Conservation (phyloP, 306 rosid species). For the Alnus rubra region DNA sequence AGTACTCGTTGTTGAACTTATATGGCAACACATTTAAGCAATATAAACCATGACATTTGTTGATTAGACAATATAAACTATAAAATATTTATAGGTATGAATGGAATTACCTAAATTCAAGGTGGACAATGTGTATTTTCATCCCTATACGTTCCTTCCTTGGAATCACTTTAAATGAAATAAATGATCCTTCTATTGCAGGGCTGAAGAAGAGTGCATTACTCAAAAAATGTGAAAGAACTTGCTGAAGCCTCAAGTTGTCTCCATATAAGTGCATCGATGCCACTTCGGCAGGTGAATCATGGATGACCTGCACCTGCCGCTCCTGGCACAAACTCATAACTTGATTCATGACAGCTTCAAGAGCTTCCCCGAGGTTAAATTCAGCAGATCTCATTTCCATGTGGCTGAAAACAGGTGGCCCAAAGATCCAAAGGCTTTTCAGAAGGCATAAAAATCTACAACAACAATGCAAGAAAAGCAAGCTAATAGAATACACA, state of each 20-base stretch:
- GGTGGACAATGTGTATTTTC: slow-evolving; percentile 41
- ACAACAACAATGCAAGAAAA: background rate
- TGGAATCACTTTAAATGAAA: slow-evolving; percentile 28
- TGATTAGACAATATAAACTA: background rate
- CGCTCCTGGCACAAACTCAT: slow-evolving; percentile 41
- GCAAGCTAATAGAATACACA: background rate
- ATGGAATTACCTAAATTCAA: slow-evolving; percentile 37
- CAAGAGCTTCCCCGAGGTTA: slow-evolving; percentile 41
- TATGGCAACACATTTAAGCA: background rate
- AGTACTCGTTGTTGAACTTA: background rate
- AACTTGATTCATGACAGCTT: slow-evolving; percentile 34
- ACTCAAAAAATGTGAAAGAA: slow-evolving; percentile 39
- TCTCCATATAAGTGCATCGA: slow-evolving; percentile 44
- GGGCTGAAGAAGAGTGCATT: slow-evolving; percentile 36
- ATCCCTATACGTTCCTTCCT: slow-evolving; percentile 38
- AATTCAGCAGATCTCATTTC: slow-evolving; percentile 37
- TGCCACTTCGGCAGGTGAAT: slow-evolving; percentile 38
- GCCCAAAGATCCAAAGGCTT: slow-evolving; percentile 15
- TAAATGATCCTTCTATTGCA: slow-evolving; percentile 26
- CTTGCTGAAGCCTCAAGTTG: slow-evolving; percentile 45
- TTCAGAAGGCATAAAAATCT: background rate
- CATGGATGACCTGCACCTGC: slow-evolving; percentile 30
- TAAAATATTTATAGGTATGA: background rate
- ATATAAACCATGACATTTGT: background rate
- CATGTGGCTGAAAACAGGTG: slow-evolving; percentile 33